Evolutionary conservation across 768 basidiomycete genomes (phyloP), one percentile per base, ranked within the genome.

Genomic region (Pisolithus tinctorius): DNA sequence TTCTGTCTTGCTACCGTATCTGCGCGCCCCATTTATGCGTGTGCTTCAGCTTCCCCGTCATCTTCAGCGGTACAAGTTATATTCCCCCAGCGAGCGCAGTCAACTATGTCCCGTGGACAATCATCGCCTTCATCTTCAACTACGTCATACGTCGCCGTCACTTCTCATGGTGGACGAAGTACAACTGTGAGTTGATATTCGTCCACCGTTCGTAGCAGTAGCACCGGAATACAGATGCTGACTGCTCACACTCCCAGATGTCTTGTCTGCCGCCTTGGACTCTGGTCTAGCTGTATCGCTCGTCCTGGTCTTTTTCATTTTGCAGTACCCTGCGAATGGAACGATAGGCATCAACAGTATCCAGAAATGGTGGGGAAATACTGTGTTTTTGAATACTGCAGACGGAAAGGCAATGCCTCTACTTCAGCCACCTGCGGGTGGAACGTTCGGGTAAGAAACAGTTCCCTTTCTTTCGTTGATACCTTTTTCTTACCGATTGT

Each of bases 301-400:
- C 5, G 68, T 86, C 20, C 23, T 81, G 43, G 74, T 84, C 38
- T 84, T 81, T 69, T 83, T 84, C 63, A 56, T 76, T 47, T 74
- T 74, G 17, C 80, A 88, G 65, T 86, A 79, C 58, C 86, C 85
- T 2, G 55, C 55, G 51, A 74, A 84, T 50, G 84, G 84, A 3
- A 67, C 65, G 10, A 84, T 88, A 54, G 86, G 83, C 6, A 4
- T 60, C 10, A 67, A 70, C 31, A 82, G 53, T 6, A 62, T 88
- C 40, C 77, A 78, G 53, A 47, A 54, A 3, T 88, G 86, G 87
- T 88, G 85, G 86, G 87, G 86, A 10, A 88, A 88, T 55, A 77
- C 69, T 54, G 62, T 68, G 7, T 65, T 43, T 56, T 4, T 43
- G 29, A 60, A 64, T 0, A 73, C 67, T 1, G 71, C 59, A 2